These are phyloP conservation scores for Rhizophagus prolifer DNA, from an alignment of 192 early-diverging fungal genomes.

Conservation along the genomic window DNA sequence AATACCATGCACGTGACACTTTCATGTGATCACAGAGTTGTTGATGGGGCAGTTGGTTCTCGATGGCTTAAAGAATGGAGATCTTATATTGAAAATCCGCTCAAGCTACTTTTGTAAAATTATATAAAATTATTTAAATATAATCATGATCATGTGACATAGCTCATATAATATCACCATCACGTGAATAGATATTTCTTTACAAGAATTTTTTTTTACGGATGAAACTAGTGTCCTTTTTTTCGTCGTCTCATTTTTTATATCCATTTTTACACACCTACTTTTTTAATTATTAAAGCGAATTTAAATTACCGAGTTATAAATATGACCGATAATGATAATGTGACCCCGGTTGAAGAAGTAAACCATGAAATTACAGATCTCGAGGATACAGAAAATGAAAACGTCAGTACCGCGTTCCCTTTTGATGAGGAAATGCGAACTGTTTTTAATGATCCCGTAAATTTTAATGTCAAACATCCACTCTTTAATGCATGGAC, in stretches of 20 bases:
- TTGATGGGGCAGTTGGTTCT: constrained; percentile 93
- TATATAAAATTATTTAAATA: neutral
- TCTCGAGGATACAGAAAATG: neutral
- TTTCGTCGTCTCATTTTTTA: no score
- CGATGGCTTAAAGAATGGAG: constrained; percentile 88
- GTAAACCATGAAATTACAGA: neutral
- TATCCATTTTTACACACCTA: no score
- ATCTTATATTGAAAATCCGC: constrained; percentile 91
- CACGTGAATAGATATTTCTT: no score
- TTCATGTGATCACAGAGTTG: constrained; percentile 91
- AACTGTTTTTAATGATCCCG: constrained; percentile 47
- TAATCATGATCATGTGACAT: neutral
- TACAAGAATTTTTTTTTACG: no score
- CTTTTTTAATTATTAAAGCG: no score
- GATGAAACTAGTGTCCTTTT: no score
- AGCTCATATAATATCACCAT: no score
- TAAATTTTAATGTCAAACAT: constrained; percentile 76
- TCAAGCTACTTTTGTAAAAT: constrained; percentile 88
- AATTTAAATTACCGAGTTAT: neutral
- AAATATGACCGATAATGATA: constrained; percentile 11
- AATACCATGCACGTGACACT: constrained; percentile 85
- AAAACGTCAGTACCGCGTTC: neutral
- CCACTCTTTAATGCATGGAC: constrained; percentile 88
- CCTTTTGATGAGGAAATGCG: constrained; percentile 35
- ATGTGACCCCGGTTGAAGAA: neutral